phyloP scores from a whole-genome alignment of 371 early-diverging fungal genomes.

The Mortierella sp. region DNA sequence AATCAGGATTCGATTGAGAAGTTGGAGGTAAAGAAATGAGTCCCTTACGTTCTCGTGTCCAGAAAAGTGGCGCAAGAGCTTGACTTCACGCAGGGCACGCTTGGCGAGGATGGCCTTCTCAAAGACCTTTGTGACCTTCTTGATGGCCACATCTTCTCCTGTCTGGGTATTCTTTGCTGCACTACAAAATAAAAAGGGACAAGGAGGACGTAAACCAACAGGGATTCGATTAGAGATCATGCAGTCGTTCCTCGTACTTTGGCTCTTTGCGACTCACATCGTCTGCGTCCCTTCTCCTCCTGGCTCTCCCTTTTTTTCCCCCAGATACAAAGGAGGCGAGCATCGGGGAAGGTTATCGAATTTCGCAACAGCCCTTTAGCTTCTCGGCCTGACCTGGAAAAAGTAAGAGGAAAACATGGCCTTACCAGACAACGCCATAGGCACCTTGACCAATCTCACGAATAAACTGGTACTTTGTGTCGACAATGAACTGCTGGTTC shows the following conservation, averaged over 20 bases:
- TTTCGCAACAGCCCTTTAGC: neutral
- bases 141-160: slow-evolving; percentile 93
- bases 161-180: slow-evolving; percentile 84
- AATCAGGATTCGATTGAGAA: neutral
- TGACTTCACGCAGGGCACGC: slow-evolving; percentile 91
- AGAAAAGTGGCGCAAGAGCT: slow-evolving; percentile 89
- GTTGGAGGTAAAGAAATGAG: neutral
- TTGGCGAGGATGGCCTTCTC: slow-evolving; percentile 90
- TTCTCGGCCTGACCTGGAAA: neutral
- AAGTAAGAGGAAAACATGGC: too few species aligned
- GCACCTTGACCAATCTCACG: slow-evolving; percentile 95
- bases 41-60: slow-evolving; percentile 88
- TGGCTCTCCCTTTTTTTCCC: neutral
- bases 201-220: neutral
- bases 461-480: slow-evolving; percentile 83
- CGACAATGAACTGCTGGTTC: slow-evolving; percentile 79
- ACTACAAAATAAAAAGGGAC: slow-evolving; percentile 53
- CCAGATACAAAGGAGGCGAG: neutral
- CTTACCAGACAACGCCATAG: slow-evolving; percentile 89
- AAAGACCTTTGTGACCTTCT: slow-evolving; percentile 85
- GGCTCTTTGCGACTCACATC: neutral
- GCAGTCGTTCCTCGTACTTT: neutral
- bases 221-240: neutral
- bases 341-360: neutral
- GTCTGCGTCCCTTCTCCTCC: neutral